Evolutionary conservation across 495 filamentous ascomycete genomes (phyloP), one percentile per base, ranked within the genome.

Genomic region (Talaromyces trachyspermus): DNA sequence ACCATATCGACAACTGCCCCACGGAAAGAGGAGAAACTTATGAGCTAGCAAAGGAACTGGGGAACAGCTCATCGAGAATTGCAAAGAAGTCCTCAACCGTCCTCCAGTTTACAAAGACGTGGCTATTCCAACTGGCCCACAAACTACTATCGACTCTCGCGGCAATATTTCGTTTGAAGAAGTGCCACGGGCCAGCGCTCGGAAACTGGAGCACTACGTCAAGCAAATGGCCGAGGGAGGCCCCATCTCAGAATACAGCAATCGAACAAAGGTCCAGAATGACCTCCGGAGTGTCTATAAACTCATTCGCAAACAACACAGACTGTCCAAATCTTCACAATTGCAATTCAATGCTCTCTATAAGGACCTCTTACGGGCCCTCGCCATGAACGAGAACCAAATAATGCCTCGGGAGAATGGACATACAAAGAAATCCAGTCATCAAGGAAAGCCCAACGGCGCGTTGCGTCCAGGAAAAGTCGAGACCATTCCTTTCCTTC

Each of bases 1-100:
- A 99, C 54, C 92, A 99, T 72, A 97, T 99, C 63, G 94, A 99
- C 59, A 89, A 96, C 71, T 97, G 92, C 71, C 92, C 92, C 5
- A 89, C 92, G 1, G 89, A 97, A 53, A 83, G 89, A 12, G 92
- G 92, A 42, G 92, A 99, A 65, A 99, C 94, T 11, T 99, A 99
- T 71, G 72, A 91, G 65, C 80, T 99, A 14, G 92, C 94, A 44
- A 95, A 99, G 74, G 80, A 90, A 65, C 81, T 99, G n/a, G 91
- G 88, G 77, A 89, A 56, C 86, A 92, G 64, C 80, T 99, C 45
- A 95, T 97, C 55, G 88, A 95, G 57, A 97, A 99, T 66, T 97
- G 92, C 75, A 90, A 85, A 58, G 92, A 97, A 20, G 89, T 92
- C 25, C 74, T 99, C 38, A 76, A 76, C 10, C 75, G 78, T 41